Conservation (phyloP, 768 basidiomycete genomes). For the Clitopilus passeckerianus region DNA sequence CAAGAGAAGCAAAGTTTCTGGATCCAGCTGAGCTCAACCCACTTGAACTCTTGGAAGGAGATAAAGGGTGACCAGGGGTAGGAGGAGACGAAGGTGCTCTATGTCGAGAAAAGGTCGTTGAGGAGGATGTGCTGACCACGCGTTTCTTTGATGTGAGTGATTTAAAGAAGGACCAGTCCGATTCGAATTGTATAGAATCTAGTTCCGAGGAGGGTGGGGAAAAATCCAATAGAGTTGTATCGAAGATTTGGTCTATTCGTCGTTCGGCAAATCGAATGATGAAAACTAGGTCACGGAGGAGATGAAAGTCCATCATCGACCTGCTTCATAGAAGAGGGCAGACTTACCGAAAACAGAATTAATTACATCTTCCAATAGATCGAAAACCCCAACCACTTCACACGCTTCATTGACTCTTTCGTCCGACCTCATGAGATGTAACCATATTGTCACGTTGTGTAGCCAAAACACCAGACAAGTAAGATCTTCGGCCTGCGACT, state of each 20-base stretch:
- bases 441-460: constrained; percentile 85
- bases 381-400: constrained; percentile 79
- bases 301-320: constrained; percentile 3
- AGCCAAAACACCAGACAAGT: constrained; percentile 91
- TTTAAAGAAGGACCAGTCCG: constrained; percentile 91
- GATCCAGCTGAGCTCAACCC: constrained; percentile 40
- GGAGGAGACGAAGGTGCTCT: constrained; percentile 42
- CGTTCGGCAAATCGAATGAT: constrained; percentile 91
- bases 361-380: constrained; percentile 85
- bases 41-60: constrained; percentile 44
- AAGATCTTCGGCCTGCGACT: constrained; percentile 84
- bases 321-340: background rate
- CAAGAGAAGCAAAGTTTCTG: constrained; percentile 60
- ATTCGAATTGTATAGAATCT: constrained; percentile 86
- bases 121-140: constrained; percentile 23
- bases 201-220: constrained; percentile 74
- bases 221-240: constrained; percentile 78
- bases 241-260: constrained; percentile 82
- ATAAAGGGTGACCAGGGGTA: constrained; percentile 44
- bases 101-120: constrained; percentile 25
- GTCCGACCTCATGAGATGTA: constrained; percentile 89
- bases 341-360: constrained; percentile 88
- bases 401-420: constrained; percentile 73
- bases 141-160: constrained; percentile 66
- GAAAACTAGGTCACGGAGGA: constrained; percentile 57